Evolutionary conservation across 495 filamentous ascomycete genomes (phyloP), one percentile per base, ranked within the genome.

Genomic region (Hyaloscypha bicolor): DNA sequence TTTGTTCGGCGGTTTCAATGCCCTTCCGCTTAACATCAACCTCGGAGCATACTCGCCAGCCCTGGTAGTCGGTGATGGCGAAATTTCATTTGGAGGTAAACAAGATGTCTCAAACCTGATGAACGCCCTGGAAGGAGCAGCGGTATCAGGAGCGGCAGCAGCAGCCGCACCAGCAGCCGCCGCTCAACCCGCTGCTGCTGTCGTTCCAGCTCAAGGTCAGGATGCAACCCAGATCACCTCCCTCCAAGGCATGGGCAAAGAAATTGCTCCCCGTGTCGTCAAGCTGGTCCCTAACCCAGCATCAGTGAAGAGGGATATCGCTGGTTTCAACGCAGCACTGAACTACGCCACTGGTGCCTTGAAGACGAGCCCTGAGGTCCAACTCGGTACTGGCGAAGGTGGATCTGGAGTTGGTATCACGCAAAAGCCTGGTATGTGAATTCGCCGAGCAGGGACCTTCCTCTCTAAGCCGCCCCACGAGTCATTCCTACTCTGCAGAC

Each of bases 51-150:
- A 86, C 72, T 86, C 85, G 11, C 85, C 85, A 9, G 83, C 85
- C 73, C 74, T 86, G 79, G 75, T 81, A 74, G 82, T 82, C 82
- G 85, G 85, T 85, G 83, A 86, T 81, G 85, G 84, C 78, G 85
- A 87, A 76, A 86, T 86, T 69, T 86, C 83, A 67, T 85, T 86
- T 68, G 83, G 83, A 64, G 80, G 81, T 51, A 79, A 79, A 57
- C 80, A 85, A 76, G 77, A 80, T 72, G 84, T 85, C 9, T 78
- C 81, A 42, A 76, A 75, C 57, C 67, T 83, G 62, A 79, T 84
- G 71, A 81, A 78, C 63, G 81, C 79, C 58, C 73, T 83, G 58
- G 79, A 82, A 74, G 81, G 81, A 59, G 81, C 81, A 42, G 81
- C 81, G 33, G 80, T 83, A 52, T 77, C 76, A 60, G 81, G 80